Evolutionary conservation across 495 filamentous ascomycete species (phyloP), one percentile per base, ranked within the genome.

Genomic region (Trichoderma virens): DNA sequence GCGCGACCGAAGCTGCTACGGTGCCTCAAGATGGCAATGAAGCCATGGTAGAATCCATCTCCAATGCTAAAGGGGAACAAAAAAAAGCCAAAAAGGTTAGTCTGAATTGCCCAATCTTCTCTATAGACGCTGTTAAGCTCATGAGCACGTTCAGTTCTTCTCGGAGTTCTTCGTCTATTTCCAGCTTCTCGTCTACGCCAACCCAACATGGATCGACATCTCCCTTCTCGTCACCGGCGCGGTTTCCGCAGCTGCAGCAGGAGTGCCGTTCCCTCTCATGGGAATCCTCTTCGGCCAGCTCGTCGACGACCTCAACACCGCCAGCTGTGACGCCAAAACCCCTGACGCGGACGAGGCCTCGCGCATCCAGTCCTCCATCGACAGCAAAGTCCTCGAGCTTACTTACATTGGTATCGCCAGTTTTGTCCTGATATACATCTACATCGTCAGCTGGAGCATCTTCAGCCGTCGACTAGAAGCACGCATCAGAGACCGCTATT

Each of bases 201-300:
- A 75, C 62, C 76, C 76, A 61, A 73, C 71, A 62, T 70, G 68
- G 68, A 30, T 72, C 61, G 83, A 88, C 68, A 62, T 80, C 23
- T 65, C 74, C 45, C 71, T 83, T 51, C 73, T 89, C n/a, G n/a
- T 72, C 23, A 67, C 75, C 8, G 87, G 84, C 34, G 71, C 82
- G 59, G 34, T 85, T 11, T 72, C 76, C 47, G 79, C 87, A 34
- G 80, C 86, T 30, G 86, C 79, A 13, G 82, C 88, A 13, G 87
- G 87, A 62, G 83, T 88, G 1, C 88, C 87, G 14, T 88, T 89
- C 61, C 87, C 86, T 16, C 73, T 89, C 28, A 84, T 89, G 41
- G 86, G 83, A 27, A 85, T 90, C 64, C 70, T 89, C 35, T 90
- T 89, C 66, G 87, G 87, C 62, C 73, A 88, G 72, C 78, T 90